Conservation (phyloP, 2,329 filamentous ascomycete species). For the Lomentospora prolificans region DNA sequence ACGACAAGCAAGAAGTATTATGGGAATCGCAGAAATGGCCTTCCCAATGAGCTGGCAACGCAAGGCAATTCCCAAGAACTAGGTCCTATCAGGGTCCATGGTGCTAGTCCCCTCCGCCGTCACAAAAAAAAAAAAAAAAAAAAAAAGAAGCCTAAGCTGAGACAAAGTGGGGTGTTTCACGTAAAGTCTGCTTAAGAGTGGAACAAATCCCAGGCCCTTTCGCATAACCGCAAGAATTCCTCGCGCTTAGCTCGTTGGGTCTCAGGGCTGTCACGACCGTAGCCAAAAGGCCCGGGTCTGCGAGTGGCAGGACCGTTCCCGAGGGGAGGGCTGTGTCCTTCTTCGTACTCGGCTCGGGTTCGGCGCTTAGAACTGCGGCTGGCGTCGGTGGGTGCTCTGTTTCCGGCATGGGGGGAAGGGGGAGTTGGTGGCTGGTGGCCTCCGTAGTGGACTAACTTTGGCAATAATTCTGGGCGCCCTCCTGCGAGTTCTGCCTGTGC, state of each 20-base stretch:
- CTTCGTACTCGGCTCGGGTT: conserved; percentile 84
- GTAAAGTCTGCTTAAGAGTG: conserved; percentile 57
- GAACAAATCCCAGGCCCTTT: conserved; percentile 91
- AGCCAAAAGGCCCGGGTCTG: conserved; percentile 64
- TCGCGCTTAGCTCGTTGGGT: conserved; percentile 80
- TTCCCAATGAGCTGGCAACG: background rate
- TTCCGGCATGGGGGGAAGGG: conserved; percentile 61
- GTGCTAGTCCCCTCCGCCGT: background rate
- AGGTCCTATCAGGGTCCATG: background rate
- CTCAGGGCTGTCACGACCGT: conserved; percentile 74
- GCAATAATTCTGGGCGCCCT: conserved; percentile 84
- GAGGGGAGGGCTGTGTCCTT: conserved; percentile 77
- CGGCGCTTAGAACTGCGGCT: conserved; percentile 61
- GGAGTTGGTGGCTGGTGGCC: conserved; percentile 90
- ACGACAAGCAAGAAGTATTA: background rate
- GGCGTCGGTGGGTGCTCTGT: conserved; percentile 31
- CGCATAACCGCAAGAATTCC: conserved; percentile 79
- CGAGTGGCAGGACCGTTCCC: conserved; percentile 58
- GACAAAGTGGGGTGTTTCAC: background rate
- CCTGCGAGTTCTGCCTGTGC: conserved; percentile 83
- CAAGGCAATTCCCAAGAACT: background rate
- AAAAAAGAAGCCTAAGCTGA: background rate
- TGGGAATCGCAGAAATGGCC: background rate
- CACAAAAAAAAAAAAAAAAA: too few relatives aligned
- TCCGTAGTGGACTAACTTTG: conserved; percentile 90